phyloP scores from a whole-genome alignment of 2,329 filamentous ascomycete species.

The Aspergillus sp. region DNA sequence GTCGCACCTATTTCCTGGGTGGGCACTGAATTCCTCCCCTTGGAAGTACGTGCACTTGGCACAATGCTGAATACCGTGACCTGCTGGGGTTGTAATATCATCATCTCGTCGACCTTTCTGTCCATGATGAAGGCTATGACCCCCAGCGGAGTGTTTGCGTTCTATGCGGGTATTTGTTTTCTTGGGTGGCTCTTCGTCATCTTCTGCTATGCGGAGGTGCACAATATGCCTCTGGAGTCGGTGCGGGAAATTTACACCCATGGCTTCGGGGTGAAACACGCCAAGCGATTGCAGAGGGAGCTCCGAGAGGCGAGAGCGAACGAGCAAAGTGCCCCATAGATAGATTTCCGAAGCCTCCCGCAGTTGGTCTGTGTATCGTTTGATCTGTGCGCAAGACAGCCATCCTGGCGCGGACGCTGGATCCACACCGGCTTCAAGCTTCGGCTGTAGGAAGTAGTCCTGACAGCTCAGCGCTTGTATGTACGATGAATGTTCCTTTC shows the following conservation, averaged over 20 bases:
- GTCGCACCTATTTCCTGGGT: conserved; percentile 50
- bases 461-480: not conserved
- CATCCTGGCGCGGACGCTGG: not conserved
- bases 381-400: not conserved
- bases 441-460: not conserved
- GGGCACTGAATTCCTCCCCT: conserved; percentile 50
- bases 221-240: conserved; percentile 58
- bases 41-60: conserved; percentile 52
- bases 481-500: not conserved
- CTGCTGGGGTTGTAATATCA: conserved; percentile 28
- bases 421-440: not conserved
- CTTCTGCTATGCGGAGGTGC: conserved; percentile 57
- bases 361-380: not conserved
- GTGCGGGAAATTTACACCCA: conserved; percentile 55
- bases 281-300: conserved; percentile 43
- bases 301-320: conserved; percentile 18
- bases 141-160: conserved; percentile 53
- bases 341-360: not conserved
- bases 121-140: conserved; percentile 52
- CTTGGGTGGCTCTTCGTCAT: conserved; percentile 38
- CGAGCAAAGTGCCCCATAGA: not conserved
- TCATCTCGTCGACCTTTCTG: conserved; percentile 14
- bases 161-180: conserved; percentile 54
- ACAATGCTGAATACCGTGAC: conserved; percentile 47
- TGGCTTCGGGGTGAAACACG: conserved; percentile 50